Percentiles rank a stretch among this genome's conserved stretches.
Conservation (phyloP, 2,329 filamentous ascomycete genomes). For the Nemania diffusa region DNA sequence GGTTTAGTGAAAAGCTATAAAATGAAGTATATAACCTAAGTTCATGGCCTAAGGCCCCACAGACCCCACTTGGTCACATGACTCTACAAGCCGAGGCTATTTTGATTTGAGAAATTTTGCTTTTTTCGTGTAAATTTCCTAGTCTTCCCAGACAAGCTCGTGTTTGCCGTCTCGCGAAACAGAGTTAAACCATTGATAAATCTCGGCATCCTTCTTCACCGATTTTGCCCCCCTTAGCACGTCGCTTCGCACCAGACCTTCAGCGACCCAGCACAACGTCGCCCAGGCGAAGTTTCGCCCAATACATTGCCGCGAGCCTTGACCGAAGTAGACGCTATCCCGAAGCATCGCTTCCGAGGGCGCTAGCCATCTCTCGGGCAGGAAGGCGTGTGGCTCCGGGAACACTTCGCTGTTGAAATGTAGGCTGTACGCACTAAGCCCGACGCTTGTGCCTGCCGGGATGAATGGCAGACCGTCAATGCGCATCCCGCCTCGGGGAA, state of each 20-base stretch:
- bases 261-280: slow-evolving; percentile 5
- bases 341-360: slow-evolving; percentile 3
- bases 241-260: slow-evolving; percentile 3
- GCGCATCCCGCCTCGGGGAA: slow-evolving; percentile 11
- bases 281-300: slow-evolving; percentile 1
- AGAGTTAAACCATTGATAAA: slow-evolving; percentile 10
- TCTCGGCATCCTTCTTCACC: background rate
- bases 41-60: too few relatives aligned
- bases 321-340: slow-evolving; percentile 9
- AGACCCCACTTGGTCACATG: too few relatives aligned
- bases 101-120: background rate
- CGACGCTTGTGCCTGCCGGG: slow-evolving; percentile 11
- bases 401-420: slow-evolving; percentile 15
- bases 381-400: slow-evolving; percentile 5
- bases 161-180: background rate
- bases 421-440: slow-evolving; percentile 2
- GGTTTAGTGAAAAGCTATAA: too few relatives aligned
- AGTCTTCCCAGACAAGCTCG: slow-evolving; percentile 4
- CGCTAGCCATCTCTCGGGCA: slow-evolving; percentile 16
- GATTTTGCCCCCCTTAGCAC: background rate
- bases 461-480: slow-evolving; percentile 6
- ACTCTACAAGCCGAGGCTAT: too few relatives aligned
- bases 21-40: too few relatives aligned
- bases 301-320: slow-evolving; percentile 7
- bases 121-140: background rate